phyloP scores from a whole-genome alignment of 2,329 filamentous ascomycete genomes.

The Mollisiaceae sp. region DNA sequence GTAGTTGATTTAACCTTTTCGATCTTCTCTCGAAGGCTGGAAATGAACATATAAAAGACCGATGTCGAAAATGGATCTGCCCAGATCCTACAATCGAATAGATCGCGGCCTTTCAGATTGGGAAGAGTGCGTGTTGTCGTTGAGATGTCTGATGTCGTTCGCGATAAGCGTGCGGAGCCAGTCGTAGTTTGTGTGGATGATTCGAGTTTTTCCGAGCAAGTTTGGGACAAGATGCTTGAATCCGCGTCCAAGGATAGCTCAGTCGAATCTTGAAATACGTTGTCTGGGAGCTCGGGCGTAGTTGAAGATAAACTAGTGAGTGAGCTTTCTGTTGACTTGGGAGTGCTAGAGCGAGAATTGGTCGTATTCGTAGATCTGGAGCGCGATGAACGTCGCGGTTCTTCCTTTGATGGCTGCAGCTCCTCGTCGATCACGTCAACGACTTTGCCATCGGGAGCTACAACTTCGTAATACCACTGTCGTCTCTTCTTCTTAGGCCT shows the following conservation, averaged over 20 bases:
- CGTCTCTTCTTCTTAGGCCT: constrained; percentile 42
- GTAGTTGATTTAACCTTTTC: constrained; percentile 65
- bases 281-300: constrained; percentile 2
- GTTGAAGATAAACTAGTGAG: constrained; percentile 18
- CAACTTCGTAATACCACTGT: constrained; percentile 40
- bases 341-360: constrained; percentile 22
- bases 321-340: constrained; percentile 22
- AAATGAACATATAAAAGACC: constrained; percentile 75
- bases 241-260: background rate
- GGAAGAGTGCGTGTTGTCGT: constrained; percentile 48
- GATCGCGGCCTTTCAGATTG: constrained; percentile 71
- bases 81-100: constrained; percentile 76
- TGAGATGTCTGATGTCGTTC: constrained; percentile 1
- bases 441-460: constrained; percentile 39
- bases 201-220: background rate
- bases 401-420: constrained; percentile 2
- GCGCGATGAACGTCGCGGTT: constrained; percentile 23
- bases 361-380: constrained; percentile 24
- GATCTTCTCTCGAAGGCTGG: constrained; percentile 68
- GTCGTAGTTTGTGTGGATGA: background rate
- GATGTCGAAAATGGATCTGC: constrained; percentile 69
- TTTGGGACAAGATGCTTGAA: background rate
- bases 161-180: background rate
- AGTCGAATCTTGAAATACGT: background rate
- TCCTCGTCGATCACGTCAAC: constrained; percentile 37